Evolutionary conservation across 148 eudicot species (phyloP).

Genomic region (Camellia sinensis): DNA sequence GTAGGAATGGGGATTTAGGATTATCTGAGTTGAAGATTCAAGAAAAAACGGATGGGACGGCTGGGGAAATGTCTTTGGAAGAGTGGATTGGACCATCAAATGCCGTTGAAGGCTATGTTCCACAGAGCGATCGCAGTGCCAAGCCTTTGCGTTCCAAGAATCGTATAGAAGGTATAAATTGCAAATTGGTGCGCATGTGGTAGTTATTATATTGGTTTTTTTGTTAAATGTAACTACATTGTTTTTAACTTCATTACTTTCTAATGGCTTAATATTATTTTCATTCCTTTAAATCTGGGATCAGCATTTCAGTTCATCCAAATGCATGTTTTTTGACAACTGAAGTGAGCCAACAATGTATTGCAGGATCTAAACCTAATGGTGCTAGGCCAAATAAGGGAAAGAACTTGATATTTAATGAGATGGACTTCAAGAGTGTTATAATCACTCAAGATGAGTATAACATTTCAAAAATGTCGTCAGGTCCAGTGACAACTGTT

Average conservation of each 20-base stretch:
- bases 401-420: constrained; percentile 33
- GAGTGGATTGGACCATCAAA: constrained; percentile 86
- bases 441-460: constrained; percentile 72
- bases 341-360: constrained; percentile 27
- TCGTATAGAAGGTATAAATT: constrained; percentile 37
- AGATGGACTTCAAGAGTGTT: constrained; percentile 56
- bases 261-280: background rate
- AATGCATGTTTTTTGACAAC: constrained; percentile 3
- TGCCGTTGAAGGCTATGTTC: constrained; percentile 95
- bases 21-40: constrained; percentile 54
- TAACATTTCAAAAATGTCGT: constrained; percentile 44
- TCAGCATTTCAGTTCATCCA: background rate
- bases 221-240: background rate
- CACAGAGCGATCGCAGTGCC: constrained; percentile 42
- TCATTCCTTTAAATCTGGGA: background rate
- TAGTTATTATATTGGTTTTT: background rate
- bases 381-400: constrained; percentile 33
- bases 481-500: constrained; percentile 18
- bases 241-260: background rate
- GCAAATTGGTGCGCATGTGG: background rate
- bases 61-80: constrained; percentile 57
- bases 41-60: constrained; percentile 50
- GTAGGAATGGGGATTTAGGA: constrained; percentile 40
- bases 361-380: constrained; percentile 51
- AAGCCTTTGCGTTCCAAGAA: constrained; percentile 27